Conservation (phyloP, 2,329 filamentous ascomycete species). For the Fusarium virguliforme region DNA sequence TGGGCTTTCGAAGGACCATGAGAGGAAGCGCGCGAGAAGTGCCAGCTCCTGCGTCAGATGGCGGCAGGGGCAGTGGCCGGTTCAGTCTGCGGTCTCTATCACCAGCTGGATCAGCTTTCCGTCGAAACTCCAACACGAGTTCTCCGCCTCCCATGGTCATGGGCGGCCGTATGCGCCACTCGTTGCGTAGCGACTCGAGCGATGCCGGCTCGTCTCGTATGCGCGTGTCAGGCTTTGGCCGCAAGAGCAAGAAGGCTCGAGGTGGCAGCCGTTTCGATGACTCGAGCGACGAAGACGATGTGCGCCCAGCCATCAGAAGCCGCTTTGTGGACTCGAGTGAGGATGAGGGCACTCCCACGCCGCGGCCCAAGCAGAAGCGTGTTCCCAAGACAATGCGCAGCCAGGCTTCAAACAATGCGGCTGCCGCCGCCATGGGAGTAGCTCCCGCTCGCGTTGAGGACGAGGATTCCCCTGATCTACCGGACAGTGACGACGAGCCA, state of each 20-base stretch:
- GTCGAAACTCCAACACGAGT: conserved; percentile 58
- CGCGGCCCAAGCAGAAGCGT: conserved; percentile 52
- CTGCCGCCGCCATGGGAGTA: conserved; percentile 58
- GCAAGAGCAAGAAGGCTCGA: conserved; percentile 53
- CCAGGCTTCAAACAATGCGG: conserved; percentile 52
- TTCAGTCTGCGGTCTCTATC: conserved; percentile 82
- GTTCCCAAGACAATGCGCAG: conserved; percentile 56
- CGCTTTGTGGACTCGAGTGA: conserved; percentile 83
- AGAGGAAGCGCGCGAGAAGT: conserved; percentile 59
- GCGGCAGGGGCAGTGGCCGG: conserved; percentile 63
- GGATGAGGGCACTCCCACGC: conserved; percentile 62
- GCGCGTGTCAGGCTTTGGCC: conserved; percentile 63
- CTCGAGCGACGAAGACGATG: conserved; percentile 77
- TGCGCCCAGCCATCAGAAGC: conserved; percentile 59
- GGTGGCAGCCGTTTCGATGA: conserved; percentile 77
- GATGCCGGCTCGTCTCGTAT: conserved; percentile 57
- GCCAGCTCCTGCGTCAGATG: conserved; percentile 51
- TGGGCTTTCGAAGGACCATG: conserved; percentile 83
- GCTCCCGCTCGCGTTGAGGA: conserved; percentile 63
- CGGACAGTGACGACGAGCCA: conserved; percentile 71
- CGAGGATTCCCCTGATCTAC: conserved; percentile 71
- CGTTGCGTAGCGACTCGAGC: conserved; percentile 61
- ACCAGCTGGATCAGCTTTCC: conserved; percentile 72
- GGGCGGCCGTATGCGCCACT: conserved; percentile 62
- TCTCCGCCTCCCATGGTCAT: conserved; percentile 59